A percentile compares a stretch with the other conserved stretches of the same genome.
Conservation (phyloP, 495 filamentous ascomycete genomes). For the Barbatosphaeria neglecta region DNA sequence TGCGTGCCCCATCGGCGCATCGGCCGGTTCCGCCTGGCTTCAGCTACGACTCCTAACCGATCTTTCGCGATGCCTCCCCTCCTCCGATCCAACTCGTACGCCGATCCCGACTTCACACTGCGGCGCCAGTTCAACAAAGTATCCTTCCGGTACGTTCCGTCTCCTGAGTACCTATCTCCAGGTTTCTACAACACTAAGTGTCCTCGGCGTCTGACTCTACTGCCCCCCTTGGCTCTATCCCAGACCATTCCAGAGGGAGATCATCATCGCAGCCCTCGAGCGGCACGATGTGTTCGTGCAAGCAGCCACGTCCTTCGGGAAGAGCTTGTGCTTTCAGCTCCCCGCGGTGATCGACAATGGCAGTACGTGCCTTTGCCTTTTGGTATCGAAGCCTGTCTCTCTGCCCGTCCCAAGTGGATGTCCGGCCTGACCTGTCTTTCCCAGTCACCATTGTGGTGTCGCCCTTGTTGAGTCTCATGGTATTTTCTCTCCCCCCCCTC, state of each 20-base stretch:
- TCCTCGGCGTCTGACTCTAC: background rate
- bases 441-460: conserved; percentile 84
- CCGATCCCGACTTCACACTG: conserved; percentile 77
- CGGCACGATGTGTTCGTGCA: conserved; percentile 90
- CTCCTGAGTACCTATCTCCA: too few relatives aligned
- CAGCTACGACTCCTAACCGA: background rate
- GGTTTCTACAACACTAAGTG: too few relatives aligned
- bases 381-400: background rate
- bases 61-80: conserved; percentile 23
- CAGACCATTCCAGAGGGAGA: conserved; percentile 78
- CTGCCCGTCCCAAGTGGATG: too few relatives aligned
- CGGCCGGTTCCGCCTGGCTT: too few relatives aligned
- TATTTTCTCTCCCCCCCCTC: conserved; percentile 17
- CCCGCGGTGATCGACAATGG: conserved; percentile 80
- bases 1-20: background rate
- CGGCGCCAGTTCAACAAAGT: conserved; percentile 70
- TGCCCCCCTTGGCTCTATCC: too few relatives aligned
- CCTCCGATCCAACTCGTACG: conserved; percentile 31
- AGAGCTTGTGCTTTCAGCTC: conserved; percentile 88
- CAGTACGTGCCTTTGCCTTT: conserved; percentile 35
- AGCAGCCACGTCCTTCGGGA: conserved; percentile 92
- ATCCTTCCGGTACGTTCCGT: conserved; percentile 48
- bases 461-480: conserved; percentile 84
- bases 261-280: conserved; percentile 68
- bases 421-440: background rate